Base-by-base conservation (phyloP, 768 basidiomycete species). In the Zangia roseola region DNA sequence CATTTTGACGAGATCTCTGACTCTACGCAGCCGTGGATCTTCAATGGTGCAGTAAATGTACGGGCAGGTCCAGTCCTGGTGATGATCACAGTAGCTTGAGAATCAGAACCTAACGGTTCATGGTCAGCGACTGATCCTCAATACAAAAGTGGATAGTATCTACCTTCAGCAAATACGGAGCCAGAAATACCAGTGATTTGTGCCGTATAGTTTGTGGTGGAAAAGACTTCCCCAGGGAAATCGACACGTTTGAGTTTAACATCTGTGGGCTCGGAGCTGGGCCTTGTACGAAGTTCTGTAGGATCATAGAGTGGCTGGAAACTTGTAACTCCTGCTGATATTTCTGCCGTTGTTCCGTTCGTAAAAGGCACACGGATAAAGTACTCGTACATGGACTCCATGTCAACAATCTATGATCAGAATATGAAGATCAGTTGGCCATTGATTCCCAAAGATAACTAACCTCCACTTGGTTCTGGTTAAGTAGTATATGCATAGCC, bases 341-440 rank as follows among this genome's bases (percentile, higher is more conserved):
- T 43, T 21, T 61, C 52, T 40, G 26, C 19, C 13, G 31, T 54
- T 3, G 47, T 51, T 35, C 51, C 59, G 23, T 61, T 50, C 13
- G 47, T 24, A 13, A 64, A 58, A 6, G 24, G 2, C 10, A 61
- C 16, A 13, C 40, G 56, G 14, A 40, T 30, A 30, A 58, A 55
- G 23, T 61, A 58, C 35, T 62, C 61, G 17, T 58, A 61, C 7
- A 49, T 53, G 26, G 39, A 58, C 30, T 64, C 47, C 2, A 24
- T 45, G 12, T 41, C 0, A 1, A 35, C 21, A 1, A 39, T 6
- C 46, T 52, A 26, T 1, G 17, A 28, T 31, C 40, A 25, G 21
- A 19, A 17, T 3, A 25, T 6, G 10, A 28, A 17, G 8, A 2
- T 12, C 17, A 28, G 20, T 24, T 10, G 7, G 2, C 5, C 13